These are phyloP conservation scores for Eucalyptus dawsonii DNA, from an alignment of 345 rosid genomes.

Conservation along the genomic window DNA sequence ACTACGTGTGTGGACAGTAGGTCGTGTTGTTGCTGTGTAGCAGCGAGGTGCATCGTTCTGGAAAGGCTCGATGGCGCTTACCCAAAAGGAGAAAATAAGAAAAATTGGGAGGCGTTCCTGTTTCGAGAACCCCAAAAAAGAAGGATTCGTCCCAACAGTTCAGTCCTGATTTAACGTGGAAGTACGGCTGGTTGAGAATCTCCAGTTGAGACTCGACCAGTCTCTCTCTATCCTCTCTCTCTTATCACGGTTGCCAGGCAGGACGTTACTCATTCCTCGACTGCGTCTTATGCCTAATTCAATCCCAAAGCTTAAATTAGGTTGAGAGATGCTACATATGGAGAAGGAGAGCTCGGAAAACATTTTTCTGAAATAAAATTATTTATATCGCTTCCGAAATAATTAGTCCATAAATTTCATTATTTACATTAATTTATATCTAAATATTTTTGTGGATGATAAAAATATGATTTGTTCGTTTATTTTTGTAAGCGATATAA, in stretches of 20 bases:
- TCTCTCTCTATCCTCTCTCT: not conserved
- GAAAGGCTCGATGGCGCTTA: not conserved
- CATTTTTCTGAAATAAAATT: too few species aligned
- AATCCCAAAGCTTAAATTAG: not conserved
- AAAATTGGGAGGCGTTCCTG: not conserved
- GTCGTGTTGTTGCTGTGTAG: not conserved
- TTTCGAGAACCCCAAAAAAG: not conserved
- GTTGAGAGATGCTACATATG: not conserved
- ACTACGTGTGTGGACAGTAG: not conserved
- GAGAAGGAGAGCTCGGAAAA: not conserved
- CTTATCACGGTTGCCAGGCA: not conserved
- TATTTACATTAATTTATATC: too few species aligned
- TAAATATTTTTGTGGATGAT: too few species aligned
- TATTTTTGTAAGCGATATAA: not conserved
- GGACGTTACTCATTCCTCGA: not conserved
- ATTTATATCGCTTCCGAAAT: accelerated
- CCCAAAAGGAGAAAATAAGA: not conserved
- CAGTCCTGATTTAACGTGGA: not conserved
- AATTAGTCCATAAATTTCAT: too few species aligned
- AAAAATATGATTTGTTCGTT: too few species aligned
- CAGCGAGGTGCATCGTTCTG: not conserved
- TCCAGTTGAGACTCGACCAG: not conserved
- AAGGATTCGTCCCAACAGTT: not conserved
- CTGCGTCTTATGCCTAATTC: not conserved
- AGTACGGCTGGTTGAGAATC: not conserved